Conservation (phyloP, 1,139 yeast genomes). For the Hyphopichia burtonii region DNA sequence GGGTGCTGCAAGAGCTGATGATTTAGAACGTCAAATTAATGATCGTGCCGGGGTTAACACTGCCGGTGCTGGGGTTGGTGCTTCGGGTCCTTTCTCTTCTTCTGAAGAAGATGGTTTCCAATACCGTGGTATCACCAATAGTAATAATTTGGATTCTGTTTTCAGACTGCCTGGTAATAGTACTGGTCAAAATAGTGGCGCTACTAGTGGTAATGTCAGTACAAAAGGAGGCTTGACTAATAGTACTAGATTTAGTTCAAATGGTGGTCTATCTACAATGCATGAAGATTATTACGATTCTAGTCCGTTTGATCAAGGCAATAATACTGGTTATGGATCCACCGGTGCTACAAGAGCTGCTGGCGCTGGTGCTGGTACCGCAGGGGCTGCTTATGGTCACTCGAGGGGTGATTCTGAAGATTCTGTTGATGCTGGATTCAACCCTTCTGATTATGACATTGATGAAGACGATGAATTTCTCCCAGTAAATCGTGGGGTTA, state of each 20-base stretch:
- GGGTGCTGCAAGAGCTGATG: constrained; percentile 18
- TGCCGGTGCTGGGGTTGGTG: constrained; percentile 14
- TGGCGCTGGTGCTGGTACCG: constrained; percentile 1
- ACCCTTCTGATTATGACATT: constrained; percentile 14
- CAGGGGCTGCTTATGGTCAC: constrained; percentile 45
- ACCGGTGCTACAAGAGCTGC: neutral
- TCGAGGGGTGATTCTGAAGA: constrained; percentile 42
- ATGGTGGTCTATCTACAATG: constrained; percentile 3
- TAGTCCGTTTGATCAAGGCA: neutral
- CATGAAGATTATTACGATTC: neutral
- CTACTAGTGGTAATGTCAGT: constrained; percentile 10
- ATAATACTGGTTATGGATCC: neutral
- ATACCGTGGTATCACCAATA: constrained; percentile 48
- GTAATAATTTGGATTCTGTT: constrained; percentile 43
- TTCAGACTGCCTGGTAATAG: constrained; percentile 22
- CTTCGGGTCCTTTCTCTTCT: constrained; percentile 7
- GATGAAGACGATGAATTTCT: constrained; percentile 10
- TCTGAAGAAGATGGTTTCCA: constrained; percentile 32
- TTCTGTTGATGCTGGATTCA: constrained; percentile 13
- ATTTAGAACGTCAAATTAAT: constrained; percentile 23
- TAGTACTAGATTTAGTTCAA: neutral
- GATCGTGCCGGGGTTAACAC: constrained; percentile 11
- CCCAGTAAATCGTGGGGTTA: constrained; percentile 10
- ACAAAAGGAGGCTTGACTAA: constrained; percentile 2
- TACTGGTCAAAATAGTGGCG: constrained; percentile 14